Base-by-base conservation (phyloP, 2,329 filamentous ascomycete species). In the Ceratocystis diversiconidia region DNA sequence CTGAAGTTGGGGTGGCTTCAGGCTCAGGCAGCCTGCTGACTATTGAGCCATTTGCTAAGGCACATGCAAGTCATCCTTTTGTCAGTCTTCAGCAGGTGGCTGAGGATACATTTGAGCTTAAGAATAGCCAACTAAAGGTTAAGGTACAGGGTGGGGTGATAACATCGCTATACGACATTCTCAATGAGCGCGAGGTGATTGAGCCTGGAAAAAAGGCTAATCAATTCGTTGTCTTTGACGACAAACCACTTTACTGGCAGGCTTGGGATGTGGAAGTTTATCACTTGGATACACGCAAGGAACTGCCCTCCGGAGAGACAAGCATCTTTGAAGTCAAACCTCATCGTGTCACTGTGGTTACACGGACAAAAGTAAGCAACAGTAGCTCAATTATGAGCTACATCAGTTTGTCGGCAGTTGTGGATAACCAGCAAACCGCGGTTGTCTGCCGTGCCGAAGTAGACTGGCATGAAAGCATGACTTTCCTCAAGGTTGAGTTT, bases 401-500 rank as follows among this genome's bases (percentile, higher is more conserved):
- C 22, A 88, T 97, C 71, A 91, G 84, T 66, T 81, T 99, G 22
- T 88, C 90, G 1, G 82, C 85, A 15, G 76, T 88, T 22, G 79
- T 84, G 62, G 83, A 83, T 48, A 71, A 76, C 55, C 69, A 71
- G 10, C 22, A 59, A 22, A 59, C 50, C 8, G 59, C 59, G 10
- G 59, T 65, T 2, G 78, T 85, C 43, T 85, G 92, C 69, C 82
- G 85, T 50, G 88, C 87, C 62, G 90, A 95, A 70, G 89, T 97
- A n/a, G 90, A 96, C 73, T 99, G 94, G 94, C 88, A 87, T 70
- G 94, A 99, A 75, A 90, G 85, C 12, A 96, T 94, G 87, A 95
- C 94, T 73, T 97, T 97, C 80, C 82, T 99, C 72, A 99, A 99
- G 79, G 92, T 97, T 62, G 94, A 99, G 74, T 99, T 99, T 76